A percentile compares a stretch with the other conserved stretches of the same genome.
phyloP scores from a whole-genome alignment of 2,329 filamentous ascomycete species.

The Sclerotinia nivalis region DNA sequence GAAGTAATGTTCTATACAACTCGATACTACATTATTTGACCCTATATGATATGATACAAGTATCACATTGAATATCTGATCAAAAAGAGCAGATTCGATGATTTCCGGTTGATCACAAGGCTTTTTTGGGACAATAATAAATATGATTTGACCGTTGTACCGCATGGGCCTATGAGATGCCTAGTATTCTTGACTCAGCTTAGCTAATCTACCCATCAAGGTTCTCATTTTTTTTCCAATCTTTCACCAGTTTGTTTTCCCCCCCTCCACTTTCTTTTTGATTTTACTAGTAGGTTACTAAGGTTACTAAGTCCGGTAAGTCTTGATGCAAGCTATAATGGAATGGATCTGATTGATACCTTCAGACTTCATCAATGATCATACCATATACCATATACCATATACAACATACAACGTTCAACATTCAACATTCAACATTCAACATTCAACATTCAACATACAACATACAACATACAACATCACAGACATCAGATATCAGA shows the following conservation, averaged over 20 bases:
- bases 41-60: background rate
- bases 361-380: too few relatives aligned
- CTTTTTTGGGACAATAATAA: background rate
- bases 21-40: background rate
- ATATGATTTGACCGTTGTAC: background rate
- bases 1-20: background rate
- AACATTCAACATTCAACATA: too few relatives aligned
- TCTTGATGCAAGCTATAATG: too few relatives aligned
- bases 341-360: too few relatives aligned
- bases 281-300: too few relatives aligned
- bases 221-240: slow-evolving; percentile 15
- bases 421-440: too few relatives aligned
- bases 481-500: background rate
- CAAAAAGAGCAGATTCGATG: background rate
- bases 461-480: too few relatives aligned
- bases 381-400: too few relatives aligned
- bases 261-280: background rate
- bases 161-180: background rate
- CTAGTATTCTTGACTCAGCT: background rate
- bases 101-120: background rate
- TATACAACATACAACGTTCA: too few relatives aligned
- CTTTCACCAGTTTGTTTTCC: background rate
- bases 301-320: too few relatives aligned
- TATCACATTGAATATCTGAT: background rate
- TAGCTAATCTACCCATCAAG: slow-evolving; percentile 11